Evolutionary conservation across 2,329 filamentous ascomycete species (phyloP), one percentile per base, ranked within the genome.

Genomic region (Hypoxylon sp.): DNA sequence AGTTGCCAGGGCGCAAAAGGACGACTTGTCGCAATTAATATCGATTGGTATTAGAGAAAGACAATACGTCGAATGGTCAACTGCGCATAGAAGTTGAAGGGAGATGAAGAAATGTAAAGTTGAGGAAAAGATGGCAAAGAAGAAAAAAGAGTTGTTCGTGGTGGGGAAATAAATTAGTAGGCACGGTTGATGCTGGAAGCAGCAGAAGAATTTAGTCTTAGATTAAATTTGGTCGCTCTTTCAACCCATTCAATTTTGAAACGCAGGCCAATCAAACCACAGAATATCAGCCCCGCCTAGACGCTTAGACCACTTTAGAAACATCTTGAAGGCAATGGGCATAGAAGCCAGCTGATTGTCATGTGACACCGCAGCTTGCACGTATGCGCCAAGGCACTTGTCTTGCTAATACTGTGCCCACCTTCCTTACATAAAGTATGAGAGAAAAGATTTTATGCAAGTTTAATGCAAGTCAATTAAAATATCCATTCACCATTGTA

Each of bases 151-250:
- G 50, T 25, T 23, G 31, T 53, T 55, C 54, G 59, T 44, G 61
- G 57, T 57, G 61, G 60, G 60, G 57, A 63, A 62, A 64, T 63
- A 63, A 57, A 64, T 63, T 25, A 25, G 21, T 25, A 25, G 21
- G 21, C 9, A 25, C 6, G 9, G 21, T 52, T 57, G 60, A 57
- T 57, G 55, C 51, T 65, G 63, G 62, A 65, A 65, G 47, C 61
- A 65, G 61, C 52, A 63, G 54, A 64, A 60, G 60, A 63, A 63
- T 66, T 63, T 60, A 35, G 53, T 51, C 60, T 58, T 17, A 41
- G 51, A 57, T 63, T n/a, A 49, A 41, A 61, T 58, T 46, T 54
- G 55, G 58, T 59, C 45, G 52, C 58, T 62, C 55, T 63, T 66
- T 62, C 57, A 63, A 57, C 47, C 56, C 21, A 32, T 8, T 32